A percentile compares a stretch with the other conserved stretches of the same genome.
phyloP scores from a whole-genome alignment of 441 rosid genomes.

The Erodium chrysanthum region DNA sequence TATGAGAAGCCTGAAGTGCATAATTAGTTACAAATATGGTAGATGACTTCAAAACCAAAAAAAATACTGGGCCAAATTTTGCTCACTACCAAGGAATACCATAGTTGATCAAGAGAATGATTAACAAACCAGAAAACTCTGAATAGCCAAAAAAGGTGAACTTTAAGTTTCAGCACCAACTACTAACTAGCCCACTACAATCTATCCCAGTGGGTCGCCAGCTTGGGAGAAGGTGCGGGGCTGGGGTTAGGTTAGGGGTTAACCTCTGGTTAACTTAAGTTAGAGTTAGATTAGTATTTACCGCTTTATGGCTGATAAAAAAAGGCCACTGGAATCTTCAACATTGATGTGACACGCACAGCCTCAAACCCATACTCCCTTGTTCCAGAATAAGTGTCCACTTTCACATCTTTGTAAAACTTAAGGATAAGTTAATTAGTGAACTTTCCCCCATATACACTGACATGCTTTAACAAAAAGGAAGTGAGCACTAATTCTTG shows the following conservation, averaged over 20 bases:
- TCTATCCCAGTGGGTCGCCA: neutral
- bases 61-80: neutral
- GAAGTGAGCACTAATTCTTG: neutral
- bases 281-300: too few relatives aligned
- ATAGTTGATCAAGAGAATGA: neutral
- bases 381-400: neutral
- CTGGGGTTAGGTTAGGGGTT: too few relatives aligned
- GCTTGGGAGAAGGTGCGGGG: too few relatives aligned
- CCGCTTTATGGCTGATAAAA: too few relatives aligned
- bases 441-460: neutral
- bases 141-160: neutral
- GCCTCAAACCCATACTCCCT: neutral
- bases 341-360: neutral
- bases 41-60: neutral
- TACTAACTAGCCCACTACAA: neutral
- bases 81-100: neutral
- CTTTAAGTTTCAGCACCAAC: constrained; percentile 9
- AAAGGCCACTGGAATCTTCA: too few relatives aligned
- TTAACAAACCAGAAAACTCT: neutral
- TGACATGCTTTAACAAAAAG: neutral
- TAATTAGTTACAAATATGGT: neutral
- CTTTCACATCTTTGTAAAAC: neutral
- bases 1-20: constrained; percentile 1
- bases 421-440: neutral
- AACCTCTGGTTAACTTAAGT: too few relatives aligned